A percentile compares a stretch with the other conserved stretches of the same genome.
Evolutionary conservation across 1,284 basidiomycete species (phyloP).

Genomic region (Heliocybe sulcata): DNA sequence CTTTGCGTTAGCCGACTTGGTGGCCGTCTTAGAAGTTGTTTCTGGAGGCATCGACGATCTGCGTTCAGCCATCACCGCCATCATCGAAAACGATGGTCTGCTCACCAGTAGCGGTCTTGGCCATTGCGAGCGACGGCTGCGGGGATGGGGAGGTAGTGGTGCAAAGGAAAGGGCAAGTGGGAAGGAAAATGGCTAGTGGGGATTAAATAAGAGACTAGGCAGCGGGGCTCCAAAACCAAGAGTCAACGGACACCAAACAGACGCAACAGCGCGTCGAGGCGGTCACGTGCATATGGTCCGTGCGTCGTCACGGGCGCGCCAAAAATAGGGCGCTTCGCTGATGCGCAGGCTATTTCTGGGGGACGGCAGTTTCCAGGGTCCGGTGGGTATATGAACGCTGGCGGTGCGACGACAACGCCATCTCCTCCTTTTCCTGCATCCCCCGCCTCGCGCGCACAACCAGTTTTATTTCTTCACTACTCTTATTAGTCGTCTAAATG

Average conservation of each 20-base stretch:
- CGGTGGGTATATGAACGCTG: background rate
- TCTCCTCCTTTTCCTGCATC: constrained; percentile 4
- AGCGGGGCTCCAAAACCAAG: constrained; percentile 18
- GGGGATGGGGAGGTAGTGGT: background rate
- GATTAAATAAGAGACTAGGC: constrained; percentile 9
- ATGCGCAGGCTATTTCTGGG: constrained; percentile 1
- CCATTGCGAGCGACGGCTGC: constrained; percentile 18
- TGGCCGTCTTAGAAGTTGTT: constrained; percentile 41
- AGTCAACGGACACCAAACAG: constrained; percentile 1
- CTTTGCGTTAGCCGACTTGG: constrained; percentile 38
- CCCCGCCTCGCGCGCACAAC: constrained; percentile 1
- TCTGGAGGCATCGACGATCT: constrained; percentile 14
- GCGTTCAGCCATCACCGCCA: background rate
- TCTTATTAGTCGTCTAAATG: constrained; percentile 23
- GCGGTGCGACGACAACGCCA: background rate
- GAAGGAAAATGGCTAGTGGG: constrained; percentile 2
- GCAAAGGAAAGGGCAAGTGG: constrained; percentile 6
- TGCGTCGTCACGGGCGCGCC: constrained; percentile 14
- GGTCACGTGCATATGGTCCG: constrained; percentile 28
- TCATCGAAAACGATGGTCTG: background rate
- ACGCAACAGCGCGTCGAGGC: constrained; percentile 13
- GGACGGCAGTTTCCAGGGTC: constrained; percentile 5
- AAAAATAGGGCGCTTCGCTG: too few species aligned
- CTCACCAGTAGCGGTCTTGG: constrained; percentile 27
- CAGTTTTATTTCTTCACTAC: constrained; percentile 3